A percentile compares a stretch with the other conserved stretches of the same genome.
These are phyloP conservation scores for Mangifera indica DNA, from an alignment of 345 rosid genomes.

Conservation along the genomic window DNA sequence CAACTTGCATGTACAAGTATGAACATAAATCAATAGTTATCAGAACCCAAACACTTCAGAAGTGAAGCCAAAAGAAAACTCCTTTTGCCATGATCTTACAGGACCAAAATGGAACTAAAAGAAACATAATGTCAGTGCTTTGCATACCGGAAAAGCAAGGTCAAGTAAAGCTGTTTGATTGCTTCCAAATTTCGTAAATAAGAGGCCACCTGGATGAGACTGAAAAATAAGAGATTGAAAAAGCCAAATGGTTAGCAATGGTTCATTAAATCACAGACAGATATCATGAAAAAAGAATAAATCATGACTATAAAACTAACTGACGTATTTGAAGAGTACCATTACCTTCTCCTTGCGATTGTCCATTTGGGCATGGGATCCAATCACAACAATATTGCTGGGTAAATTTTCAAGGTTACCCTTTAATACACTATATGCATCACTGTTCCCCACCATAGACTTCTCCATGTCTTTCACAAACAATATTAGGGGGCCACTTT, in stretches of 20 bases:
- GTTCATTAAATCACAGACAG: not conserved
- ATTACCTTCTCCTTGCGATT: slow-evolving; percentile 89
- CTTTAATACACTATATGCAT: slow-evolving; percentile 60
- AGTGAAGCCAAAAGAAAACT: too few species aligned
- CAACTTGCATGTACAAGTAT: too few species aligned
- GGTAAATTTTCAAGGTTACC: slow-evolving; percentile 81
- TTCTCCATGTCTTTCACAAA: slow-evolving; percentile 93
- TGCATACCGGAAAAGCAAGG: slow-evolving; percentile 85
- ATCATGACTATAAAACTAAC: not conserved
- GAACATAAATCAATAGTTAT: not conserved
- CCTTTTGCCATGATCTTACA: not conserved
- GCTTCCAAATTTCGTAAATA: slow-evolving; percentile 92
- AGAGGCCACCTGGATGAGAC: slow-evolving; percentile 92
- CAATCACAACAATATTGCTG: slow-evolving; percentile 69
- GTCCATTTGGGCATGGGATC: slow-evolving; percentile 88
- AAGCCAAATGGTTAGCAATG: not conserved
- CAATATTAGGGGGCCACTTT: slow-evolving; percentile 65
- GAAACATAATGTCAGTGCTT: not conserved
- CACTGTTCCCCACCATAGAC: slow-evolving; percentile 69
- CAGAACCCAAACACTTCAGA: not conserved
- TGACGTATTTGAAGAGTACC: slow-evolving; percentile 5
- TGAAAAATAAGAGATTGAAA: slow-evolving; percentile 35
- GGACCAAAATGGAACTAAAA: not conserved
- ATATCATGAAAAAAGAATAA: not conserved
- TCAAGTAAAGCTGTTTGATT: slow-evolving; percentile 90